Conservation (phyloP, 768 basidiomycete genomes). For the Phaeolepiota aurea region DNA sequence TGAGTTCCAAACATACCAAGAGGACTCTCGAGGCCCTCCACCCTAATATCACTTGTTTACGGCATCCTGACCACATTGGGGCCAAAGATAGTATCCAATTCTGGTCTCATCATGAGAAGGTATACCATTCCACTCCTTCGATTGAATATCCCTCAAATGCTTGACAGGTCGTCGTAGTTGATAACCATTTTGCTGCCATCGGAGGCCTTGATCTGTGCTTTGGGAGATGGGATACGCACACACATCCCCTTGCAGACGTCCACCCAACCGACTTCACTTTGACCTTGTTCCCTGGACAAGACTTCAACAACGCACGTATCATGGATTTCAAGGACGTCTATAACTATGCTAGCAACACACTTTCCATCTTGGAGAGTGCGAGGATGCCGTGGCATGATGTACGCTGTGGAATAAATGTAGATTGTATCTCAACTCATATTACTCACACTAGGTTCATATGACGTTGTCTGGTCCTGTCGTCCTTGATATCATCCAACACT, state of each 20-base stretch:
- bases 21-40: conserved; percentile 75
- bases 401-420: background rate
- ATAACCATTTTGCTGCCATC: conserved; percentile 78
- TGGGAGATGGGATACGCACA: conserved; percentile 94
- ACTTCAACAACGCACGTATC: conserved; percentile 86
- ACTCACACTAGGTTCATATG: conserved; percentile 61
- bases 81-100: conserved; percentile 78
- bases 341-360: conserved; percentile 61
- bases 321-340: conserved; percentile 81
- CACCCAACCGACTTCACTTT: conserved; percentile 79
- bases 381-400: conserved; percentile 98
- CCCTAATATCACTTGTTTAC: conserved; percentile 81
- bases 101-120: conserved; percentile 93
- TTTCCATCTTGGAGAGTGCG: conserved; percentile 59
- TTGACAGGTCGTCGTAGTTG: conserved; percentile 64
- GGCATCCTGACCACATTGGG: conserved; percentile 87
- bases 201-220: conserved; percentile 96
- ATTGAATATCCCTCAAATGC: conserved; percentile 9
- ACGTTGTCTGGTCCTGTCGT: conserved; percentile 76
- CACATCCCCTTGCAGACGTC: conserved; percentile 83
- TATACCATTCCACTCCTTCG: conserved; percentile 7
- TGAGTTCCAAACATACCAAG: conserved; percentile 88
- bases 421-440: too few species aligned
- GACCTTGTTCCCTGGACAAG: conserved; percentile 89
- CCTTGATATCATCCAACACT: conserved; percentile 90